Evolutionary conservation across 1,284 basidiomycete genomes (phyloP).

Genomic region (Ceratobasidium sp.): DNA sequence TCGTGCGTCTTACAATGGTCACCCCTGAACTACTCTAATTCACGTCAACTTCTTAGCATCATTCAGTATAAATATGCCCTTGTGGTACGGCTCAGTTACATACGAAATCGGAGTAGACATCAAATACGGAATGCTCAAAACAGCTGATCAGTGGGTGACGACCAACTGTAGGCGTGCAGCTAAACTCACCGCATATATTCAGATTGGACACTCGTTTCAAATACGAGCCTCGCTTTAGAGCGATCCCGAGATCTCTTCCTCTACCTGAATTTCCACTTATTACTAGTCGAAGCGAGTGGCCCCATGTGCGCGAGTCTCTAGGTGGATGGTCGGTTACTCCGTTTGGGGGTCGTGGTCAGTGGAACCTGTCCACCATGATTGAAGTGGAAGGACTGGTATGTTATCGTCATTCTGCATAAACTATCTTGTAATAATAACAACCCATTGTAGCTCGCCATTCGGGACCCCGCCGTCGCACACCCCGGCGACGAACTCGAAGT

Average conservation of each 20-base stretch:
- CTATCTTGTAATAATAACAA: too few species aligned
- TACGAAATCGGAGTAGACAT: slow-evolving; percentile 15
- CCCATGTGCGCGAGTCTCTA: slow-evolving; percentile 7
- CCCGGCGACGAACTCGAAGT: slow-evolving; percentile 6
- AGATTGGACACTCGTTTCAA: slow-evolving; percentile 30
- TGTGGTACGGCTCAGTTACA: not conserved
- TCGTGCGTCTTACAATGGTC: not conserved
- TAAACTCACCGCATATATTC: not conserved
- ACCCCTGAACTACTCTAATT: not conserved
- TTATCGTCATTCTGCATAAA: not conserved
- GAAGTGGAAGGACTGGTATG: slow-evolving; percentile 31
- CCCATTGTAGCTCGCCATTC: slow-evolving; percentile 10
- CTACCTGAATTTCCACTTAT: slow-evolving; percentile 13
- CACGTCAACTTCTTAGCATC: not conserved
- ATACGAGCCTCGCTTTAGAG: slow-evolving; percentile 30
- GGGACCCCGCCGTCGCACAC: not conserved
- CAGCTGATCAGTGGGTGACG: not conserved
- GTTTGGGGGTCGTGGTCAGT: slow-evolving; percentile 21
- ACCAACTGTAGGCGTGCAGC: not conserved
- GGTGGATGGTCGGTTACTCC: slow-evolving; percentile 28
- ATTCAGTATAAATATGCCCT: not conserved
- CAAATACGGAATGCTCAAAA: slow-evolving; percentile 4
- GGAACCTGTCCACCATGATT: not conserved
- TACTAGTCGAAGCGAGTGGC: slow-evolving; percentile 25
- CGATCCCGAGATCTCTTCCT: not conserved